Percentiles rank a stretch among this genome's conserved stretches.
Evolutionary conservation across 345 rosid species (phyloP).

Genomic region (Gossypium rotundifolium): DNA sequence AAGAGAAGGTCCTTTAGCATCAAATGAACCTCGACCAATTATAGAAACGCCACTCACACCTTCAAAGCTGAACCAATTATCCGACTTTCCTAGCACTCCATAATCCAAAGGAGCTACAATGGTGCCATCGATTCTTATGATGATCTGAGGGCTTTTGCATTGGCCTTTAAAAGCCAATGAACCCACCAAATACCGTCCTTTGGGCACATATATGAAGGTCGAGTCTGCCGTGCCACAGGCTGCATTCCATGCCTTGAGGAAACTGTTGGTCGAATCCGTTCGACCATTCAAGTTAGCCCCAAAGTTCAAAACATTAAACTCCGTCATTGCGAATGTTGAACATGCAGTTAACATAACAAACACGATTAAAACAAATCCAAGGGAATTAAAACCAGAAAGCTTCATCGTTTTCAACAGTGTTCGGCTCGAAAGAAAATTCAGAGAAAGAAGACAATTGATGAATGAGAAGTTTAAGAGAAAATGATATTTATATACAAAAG

Average conservation of each 20-base stretch:
- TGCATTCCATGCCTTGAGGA: slow-evolving; percentile 37
- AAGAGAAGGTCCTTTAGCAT: slow-evolving; percentile 46
- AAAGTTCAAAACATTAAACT: slow-evolving; percentile 30
- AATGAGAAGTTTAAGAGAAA: background rate
- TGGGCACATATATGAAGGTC: slow-evolving; percentile 28
- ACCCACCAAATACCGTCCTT: slow-evolving; percentile 39
- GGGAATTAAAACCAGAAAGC: background rate
- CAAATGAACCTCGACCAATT: slow-evolving; percentile 36
- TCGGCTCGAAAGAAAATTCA: background rate
- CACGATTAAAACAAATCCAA: background rate
- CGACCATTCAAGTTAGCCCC: slow-evolving; percentile 42
- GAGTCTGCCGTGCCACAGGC: slow-evolving; percentile 31
- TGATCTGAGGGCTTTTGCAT: slow-evolving; percentile 35
- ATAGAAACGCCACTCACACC: slow-evolving; percentile 40
- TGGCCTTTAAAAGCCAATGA: slow-evolving; percentile 35
- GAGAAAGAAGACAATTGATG: background rate
- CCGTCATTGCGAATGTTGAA: slow-evolving; percentile 20
- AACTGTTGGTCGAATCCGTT: slow-evolving; percentile 36
- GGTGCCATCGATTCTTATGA: slow-evolving; percentile 38
- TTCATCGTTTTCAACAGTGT: background rate
- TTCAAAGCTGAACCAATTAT: slow-evolving; percentile 41
- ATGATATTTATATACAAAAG: background rate
- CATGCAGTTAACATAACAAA: background rate
- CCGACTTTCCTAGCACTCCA: slow-evolving; percentile 26
- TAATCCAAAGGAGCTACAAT: slow-evolving; percentile 47